Evolutionary conservation across 1,284 basidiomycete species (phyloP), one percentile per base, ranked within the genome.

Genomic region (Phenoliferia sp.): DNA sequence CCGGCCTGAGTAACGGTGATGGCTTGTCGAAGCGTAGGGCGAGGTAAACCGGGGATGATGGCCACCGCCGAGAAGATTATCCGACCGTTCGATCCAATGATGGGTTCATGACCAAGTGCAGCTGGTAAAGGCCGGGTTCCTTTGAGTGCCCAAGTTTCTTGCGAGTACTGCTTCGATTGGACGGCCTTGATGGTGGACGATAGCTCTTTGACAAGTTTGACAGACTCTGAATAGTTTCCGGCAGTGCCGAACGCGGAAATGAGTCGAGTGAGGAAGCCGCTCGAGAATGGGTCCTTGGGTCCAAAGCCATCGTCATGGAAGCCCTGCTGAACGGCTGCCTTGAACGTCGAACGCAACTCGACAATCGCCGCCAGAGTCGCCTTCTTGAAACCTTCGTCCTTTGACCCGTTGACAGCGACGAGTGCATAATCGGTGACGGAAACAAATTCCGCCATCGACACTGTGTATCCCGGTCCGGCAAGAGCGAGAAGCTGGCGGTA

Each of bases 181-280:
- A 32, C 35, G 29, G 44, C 29, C 32, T 50, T 50, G 19, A 61
- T 44, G 2, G 61, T 58, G n/a, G 26, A 26, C 9, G 65, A 55
- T n/a, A 69, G 65, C 22, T 64, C 35, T 35, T 65, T 61, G 31
- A 64, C 63, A 34, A 69, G 58, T 19, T 63, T 54, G 28, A 36
- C n/a, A 35, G 65, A 69, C 28, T 65, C 56, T 2, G 48, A 36
- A 61, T 54, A 69, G 3, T 63, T 62, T 3, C 66, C 65, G 39
- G 33, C n/a, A n/a, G 48, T 19, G 17, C 64, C 72, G 35, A 60
- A 28, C 3, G 60, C 63, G 28, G 31, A n/a, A 5, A 50, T 26
- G 31, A 73, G 65, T 31, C 72, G 65, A 2, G n/a, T 17, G 19
- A 68, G 57, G 16, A 71, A 44, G 3, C 72, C 72, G 26, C 69